Base-by-base conservation (phyloP, 139 green algal species). In the Chlorella sp. region DNA sequence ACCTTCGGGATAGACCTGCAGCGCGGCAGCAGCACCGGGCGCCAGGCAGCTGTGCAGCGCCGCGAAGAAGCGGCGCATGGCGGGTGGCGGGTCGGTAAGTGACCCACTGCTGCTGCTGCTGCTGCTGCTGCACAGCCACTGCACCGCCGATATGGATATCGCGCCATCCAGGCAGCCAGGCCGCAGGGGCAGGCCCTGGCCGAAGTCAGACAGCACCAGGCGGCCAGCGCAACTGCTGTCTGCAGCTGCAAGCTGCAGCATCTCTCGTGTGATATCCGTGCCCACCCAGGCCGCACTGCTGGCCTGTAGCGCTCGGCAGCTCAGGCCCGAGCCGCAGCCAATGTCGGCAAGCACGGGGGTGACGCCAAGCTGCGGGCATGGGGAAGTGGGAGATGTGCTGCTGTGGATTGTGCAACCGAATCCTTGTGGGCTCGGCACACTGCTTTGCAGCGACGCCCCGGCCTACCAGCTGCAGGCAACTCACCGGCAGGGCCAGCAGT, bases 291-390 rank as follows among this genome's bases (percentile, higher is more conserved):
- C 62, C 47, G 98, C 94, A 5, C 92, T 89, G 60, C 84, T 74
- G 18, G 96, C 91, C 12, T 47, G 16, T 0, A 84, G 88, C 36
- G 86, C 85, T 71, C 95, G 91, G 4, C 94, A 94, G 69, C 92
- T 96, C 23, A 99, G 89, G 1, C 97, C 96, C 26, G 94, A 98
- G 56, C 97, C 97, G 86, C 97, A 99, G 56, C 97, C 97, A 73
- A 99, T 81, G 89, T 99, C 96, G 12, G 68, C 51, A 18, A 88
- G 51, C 70, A 87, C 26, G 64, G 67, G 30, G 23, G 76, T 25
- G 34, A 0, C 76, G 47, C 47, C 41, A 3, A 3, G 32, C 71
- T 34, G 41, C 71, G 32, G 2, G 34, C 3, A 15, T 60, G 51
- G 51, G 21, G 51, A 15, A 21, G 51, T 60, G 64, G 30, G 1